phyloP scores from a whole-genome alignment of 768 basidiomycete species.

The Cubamyces sp. region DNA sequence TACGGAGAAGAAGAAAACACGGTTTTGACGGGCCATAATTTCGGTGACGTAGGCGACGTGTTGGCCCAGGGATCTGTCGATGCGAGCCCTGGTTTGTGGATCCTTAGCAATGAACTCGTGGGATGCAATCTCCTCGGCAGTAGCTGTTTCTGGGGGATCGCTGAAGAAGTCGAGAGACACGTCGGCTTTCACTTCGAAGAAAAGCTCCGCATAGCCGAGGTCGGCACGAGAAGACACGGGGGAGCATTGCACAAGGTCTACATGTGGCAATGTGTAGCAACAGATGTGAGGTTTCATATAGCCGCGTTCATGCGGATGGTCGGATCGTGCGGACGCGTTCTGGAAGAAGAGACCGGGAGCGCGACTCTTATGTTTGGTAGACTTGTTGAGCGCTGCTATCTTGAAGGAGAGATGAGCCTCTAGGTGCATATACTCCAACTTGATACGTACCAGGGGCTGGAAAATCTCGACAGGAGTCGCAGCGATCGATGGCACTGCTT shows the following conservation, averaged over 20 bases:
- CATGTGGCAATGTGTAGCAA: neutral
- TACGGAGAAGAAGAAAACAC: conserved; percentile 35
- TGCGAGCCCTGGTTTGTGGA: neutral
- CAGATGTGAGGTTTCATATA: conserved; percentile 8
- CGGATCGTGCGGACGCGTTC: neutral
- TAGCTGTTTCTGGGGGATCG: neutral
- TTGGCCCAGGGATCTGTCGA: neutral
- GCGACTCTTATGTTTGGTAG: neutral
- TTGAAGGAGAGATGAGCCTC: neutral
- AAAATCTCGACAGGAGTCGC: neutral
- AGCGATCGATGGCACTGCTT: neutral
- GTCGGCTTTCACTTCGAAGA: conserved; percentile 18
- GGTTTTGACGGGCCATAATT: conserved; percentile 33
- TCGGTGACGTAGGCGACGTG: conserved; percentile 4
- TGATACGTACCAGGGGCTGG: neutral
- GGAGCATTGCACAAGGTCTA: neutral
- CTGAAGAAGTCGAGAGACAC: neutral
- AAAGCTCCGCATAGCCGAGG: conserved; percentile 17
- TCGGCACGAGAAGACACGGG: neutral
- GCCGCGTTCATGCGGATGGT: neutral
- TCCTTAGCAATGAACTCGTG: conserved; percentile 1
- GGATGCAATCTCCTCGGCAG: neutral
- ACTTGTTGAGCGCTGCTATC: neutral
- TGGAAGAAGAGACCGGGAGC: neutral
- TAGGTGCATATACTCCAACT: neutral